These are phyloP conservation scores for Blumeria hordei DNA, from an alignment of 2,329 filamentous ascomycete species.

Conservation along the genomic window DNA sequence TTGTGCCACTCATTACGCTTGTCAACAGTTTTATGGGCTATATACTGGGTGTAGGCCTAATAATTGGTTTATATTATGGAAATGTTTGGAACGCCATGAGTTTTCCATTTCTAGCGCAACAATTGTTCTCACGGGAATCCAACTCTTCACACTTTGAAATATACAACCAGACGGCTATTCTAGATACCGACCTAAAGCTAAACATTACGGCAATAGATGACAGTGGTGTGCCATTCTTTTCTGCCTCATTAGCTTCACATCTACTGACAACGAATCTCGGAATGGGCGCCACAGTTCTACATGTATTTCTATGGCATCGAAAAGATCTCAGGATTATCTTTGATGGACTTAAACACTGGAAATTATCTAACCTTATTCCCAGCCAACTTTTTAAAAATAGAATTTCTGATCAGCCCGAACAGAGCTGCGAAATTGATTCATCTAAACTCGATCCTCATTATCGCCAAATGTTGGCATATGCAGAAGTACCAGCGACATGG, in stretches of 20 bases:
- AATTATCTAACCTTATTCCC: constrained; percentile 2
- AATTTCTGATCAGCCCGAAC: not conserved
- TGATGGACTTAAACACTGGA: constrained; percentile 6
- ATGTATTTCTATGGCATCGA: constrained; percentile 20
- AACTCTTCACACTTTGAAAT: constrained; percentile 16
- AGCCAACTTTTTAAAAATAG: not conserved
- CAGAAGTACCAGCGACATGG: constrained; percentile 20
- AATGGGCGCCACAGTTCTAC: constrained; percentile 22
- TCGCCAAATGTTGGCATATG: constrained; percentile 18
- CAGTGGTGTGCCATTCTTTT: constrained; percentile 20
- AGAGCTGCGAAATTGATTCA: not conserved
- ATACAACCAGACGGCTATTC: constrained; percentile 21
- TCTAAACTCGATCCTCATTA: constrained; percentile 19
- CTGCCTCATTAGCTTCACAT: constrained; percentile 18
- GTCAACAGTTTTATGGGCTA: constrained; percentile 16
- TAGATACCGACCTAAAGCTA: constrained; percentile 18
- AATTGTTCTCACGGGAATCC: constrained; percentile 17
- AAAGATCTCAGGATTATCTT: constrained; percentile 18
- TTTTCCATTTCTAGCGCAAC: constrained; percentile 21
- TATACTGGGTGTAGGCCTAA: constrained; percentile 14
- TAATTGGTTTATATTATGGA: constrained; percentile 19
- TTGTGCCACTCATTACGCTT: constrained; percentile 15
- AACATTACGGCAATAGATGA: constrained; percentile 15
- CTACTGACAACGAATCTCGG: constrained; percentile 22
- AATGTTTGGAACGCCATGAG: constrained; percentile 19